Base-by-base conservation (phyloP, 2,329 filamentous ascomycete species). In the Sporothrix inflata region DNA sequence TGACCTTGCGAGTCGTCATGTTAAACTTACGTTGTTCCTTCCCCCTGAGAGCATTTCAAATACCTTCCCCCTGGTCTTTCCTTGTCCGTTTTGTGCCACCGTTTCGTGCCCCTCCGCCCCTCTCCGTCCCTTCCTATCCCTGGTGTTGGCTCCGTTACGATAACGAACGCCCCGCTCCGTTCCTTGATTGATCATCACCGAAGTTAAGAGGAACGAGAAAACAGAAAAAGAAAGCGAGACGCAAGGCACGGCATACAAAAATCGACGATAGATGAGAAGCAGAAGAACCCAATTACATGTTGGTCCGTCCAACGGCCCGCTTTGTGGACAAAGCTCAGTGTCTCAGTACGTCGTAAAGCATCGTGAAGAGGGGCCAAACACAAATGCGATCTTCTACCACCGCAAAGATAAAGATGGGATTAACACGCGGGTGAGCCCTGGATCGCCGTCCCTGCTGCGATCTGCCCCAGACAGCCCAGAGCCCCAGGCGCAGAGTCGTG, bases 371-470 rank as follows among this genome's bases (percentile, higher is more conserved):
- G 19, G 6, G 12, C 27, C 27, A 42, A 40, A 40, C 19, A 12
- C 57, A 61, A 24, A n/a, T 11, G 34, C 34, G n/a, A 24, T 65
- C 55, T 16, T 2, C 3, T 30, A 21, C 55, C 16, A 21, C 19
- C 55, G 27, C 30, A 61, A n/a, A 65, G 38, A 45, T 42, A 63
- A 24, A 63, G 60, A 65, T 45, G 55, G 16, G 30, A 21, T 61
- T 40, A 21, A 40, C 55, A 38, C 16, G 55, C 55, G 30, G 55
- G 55, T 6, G 55, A 61, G 30, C 55, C 55, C 55, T 40, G 30
- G 60, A 65, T 65, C 60, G 60, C 38, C 60, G n/a, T 45, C 30
- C 55, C 30, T 61, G 30, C 55, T 16, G 12, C 38, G 60, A 65
- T 65, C 61, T 47, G 38, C 21, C 61, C 61, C 42, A 66, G 63